Percentiles rank a stretch among this genome's conserved stretches.
Evolutionary conservation across 2,329 filamentous ascomycete species (phyloP).

Genomic region (Nothophoma quercina): DNA sequence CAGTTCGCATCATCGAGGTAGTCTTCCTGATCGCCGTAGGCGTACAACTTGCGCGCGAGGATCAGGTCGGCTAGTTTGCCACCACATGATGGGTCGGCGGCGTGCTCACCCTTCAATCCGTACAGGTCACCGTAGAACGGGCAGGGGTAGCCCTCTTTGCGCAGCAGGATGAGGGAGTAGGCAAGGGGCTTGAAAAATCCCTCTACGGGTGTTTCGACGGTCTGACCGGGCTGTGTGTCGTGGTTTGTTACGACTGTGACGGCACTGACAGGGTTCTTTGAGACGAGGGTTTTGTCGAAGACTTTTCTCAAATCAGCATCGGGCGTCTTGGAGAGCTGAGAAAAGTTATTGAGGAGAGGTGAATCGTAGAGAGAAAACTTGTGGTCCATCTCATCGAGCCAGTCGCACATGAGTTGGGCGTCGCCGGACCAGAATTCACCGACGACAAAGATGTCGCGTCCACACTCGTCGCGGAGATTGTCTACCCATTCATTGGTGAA

Average conservation of each 20-base stretch:
- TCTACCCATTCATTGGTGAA: conserved; percentile 72
- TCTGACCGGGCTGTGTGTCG: conserved; percentile 72
- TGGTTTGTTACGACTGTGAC: conserved; percentile 77
- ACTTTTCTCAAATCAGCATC: conserved; percentile 69
- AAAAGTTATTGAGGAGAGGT: conserved; percentile 74
- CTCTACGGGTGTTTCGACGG: conserved; percentile 68
- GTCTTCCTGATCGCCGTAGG: conserved; percentile 70
- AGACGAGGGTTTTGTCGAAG: conserved; percentile 67
- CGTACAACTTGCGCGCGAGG: conserved; percentile 69
- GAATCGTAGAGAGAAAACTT: conserved; percentile 70
- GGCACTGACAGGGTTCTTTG: conserved; percentile 61
- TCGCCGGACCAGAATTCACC: conserved; percentile 75
- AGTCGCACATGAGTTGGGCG: conserved; percentile 62
- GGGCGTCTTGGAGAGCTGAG: conserved; percentile 62
- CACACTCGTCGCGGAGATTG: conserved; percentile 59
- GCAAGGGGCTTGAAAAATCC: conserved; percentile 75
- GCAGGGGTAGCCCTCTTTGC: conserved; percentile 68
- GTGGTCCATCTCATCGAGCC: conserved; percentile 64
- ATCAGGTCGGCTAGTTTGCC: conserved; percentile 66
- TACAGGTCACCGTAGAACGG: conserved; percentile 76
- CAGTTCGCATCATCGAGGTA: conserved; percentile 69
- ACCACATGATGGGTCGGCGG: conserved; percentile 61
- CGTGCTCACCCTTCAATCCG: conserved; percentile 64
- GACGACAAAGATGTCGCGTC: conserved; percentile 66
- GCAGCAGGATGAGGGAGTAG: conserved; percentile 74